Evolutionary conservation across 345 rosid species (phyloP).

Genomic region (Salix arbutifolia): DNA sequence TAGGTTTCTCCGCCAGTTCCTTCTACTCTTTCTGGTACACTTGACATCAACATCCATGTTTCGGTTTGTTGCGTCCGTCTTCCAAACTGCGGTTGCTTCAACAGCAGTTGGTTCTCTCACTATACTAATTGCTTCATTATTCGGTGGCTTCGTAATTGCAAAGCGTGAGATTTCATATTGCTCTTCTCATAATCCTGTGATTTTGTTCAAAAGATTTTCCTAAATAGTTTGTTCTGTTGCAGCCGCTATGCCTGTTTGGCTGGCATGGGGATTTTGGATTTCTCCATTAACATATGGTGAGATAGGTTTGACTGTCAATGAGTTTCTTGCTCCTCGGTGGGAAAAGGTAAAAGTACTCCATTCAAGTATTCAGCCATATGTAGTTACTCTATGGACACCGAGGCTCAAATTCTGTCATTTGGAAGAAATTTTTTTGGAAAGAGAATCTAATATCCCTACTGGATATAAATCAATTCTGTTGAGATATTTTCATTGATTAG

Average conservation of each 20-base stretch:
- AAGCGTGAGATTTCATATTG: constrained; percentile 34
- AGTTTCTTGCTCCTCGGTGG: constrained; percentile 78
- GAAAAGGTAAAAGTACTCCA: constrained; percentile 33
- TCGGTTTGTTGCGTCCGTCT: constrained; percentile 58
- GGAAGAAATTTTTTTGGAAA: background rate
- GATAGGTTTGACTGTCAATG: constrained; percentile 61
- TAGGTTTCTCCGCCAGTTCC: constrained; percentile 67
- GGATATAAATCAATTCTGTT: background rate
- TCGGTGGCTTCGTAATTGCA: constrained; percentile 61
- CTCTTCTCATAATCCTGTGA: background rate
- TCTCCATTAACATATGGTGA: constrained; percentile 64
- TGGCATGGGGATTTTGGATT: constrained; percentile 77
- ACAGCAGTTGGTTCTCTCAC: constrained; percentile 45
- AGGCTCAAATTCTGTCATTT: too few species aligned
- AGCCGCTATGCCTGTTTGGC: constrained; percentile 73
- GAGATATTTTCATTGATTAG: too few species aligned
- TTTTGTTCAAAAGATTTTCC: background rate
- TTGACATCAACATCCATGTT: constrained; percentile 63
- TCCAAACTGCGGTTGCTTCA: constrained; percentile 49
- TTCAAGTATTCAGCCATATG: background rate
- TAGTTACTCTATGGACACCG: too few species aligned
- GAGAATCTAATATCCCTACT: background rate
- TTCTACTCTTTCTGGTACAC: constrained; percentile 57
- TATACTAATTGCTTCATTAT: constrained; percentile 38
- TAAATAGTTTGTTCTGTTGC: constrained; percentile 17